A percentile compares a stretch with the other conserved stretches of the same genome.
Conservation (phyloP, 495 filamentous ascomycete species). For the Annulohypoxylon maeteangense region DNA sequence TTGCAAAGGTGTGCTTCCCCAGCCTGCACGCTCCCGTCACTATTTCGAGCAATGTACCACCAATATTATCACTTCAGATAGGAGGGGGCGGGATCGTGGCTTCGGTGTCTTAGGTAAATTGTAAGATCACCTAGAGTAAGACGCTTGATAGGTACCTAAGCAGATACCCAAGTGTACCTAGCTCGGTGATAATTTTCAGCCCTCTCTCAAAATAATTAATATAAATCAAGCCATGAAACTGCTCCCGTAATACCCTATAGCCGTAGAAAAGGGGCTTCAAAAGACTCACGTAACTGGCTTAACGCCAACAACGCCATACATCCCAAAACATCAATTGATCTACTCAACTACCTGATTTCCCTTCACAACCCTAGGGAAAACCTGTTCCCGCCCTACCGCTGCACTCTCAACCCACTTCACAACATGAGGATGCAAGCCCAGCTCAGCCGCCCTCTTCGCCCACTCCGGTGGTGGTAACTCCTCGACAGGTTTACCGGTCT, state of each 20-base stretch:
- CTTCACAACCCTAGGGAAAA: not conserved
- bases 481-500: not conserved
- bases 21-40: not conserved
- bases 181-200: no score
- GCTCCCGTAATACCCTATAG: not conserved
- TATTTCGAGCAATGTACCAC: not conserved
- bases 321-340: not conserved
- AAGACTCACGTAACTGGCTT: not conserved
- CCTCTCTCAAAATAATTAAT: no score
- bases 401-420: not conserved
- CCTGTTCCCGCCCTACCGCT: not conserved
- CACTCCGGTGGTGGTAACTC: not conserved
- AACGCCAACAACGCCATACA: not conserved
- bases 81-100: not conserved
- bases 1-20: not conserved
- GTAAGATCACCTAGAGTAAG: no score
- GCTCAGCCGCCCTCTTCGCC: not conserved
- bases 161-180: no score
- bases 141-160: no score
- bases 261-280: not conserved
- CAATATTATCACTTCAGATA: not conserved
- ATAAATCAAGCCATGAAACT: not conserved
- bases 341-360: not conserved
- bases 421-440: not conserved
- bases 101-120: no score